Base-by-base conservation (phyloP, 2,329 filamentous ascomycete species). In the Sporothrix curviconia region DNA sequence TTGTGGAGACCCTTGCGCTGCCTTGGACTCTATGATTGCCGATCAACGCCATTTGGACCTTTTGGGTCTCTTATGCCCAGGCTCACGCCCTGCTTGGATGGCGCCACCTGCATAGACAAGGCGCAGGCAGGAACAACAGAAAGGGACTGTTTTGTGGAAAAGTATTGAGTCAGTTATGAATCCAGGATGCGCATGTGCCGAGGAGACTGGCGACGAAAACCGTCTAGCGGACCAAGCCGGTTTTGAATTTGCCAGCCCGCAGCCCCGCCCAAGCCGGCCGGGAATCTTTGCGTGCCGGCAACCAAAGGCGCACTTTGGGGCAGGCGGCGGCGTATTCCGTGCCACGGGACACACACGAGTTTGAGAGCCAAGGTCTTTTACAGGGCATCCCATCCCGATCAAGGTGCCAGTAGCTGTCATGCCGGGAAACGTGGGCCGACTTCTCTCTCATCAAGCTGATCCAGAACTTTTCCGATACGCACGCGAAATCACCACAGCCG, bases 21-120 rank as follows among this genome's bases (percentile, higher is more conserved):
- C 79, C n/a, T n/a, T n/a, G n/a, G n/a, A n/a, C n/a, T 99, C 4
- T 99, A 96, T 71, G 82, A 96, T 64, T n/a, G 88, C 94, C 1
- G 89, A n/a, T 99, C 62, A 99, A 99, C 70, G 85, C 84, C 55
- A 99, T 99, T n/a, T n/a, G 94, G 94, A 99, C 66, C 78, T 99
- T n/a, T n/a, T n/a, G n/a, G n/a, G 59, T 96, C 92, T 0, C 76
- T 97, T 14, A 89, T 99, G 84, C 94, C 94, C 1, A 86, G 81
- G 63, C 77, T 99, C 54, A 95, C 87, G n/a, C n/a, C 60, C 76
- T 87, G 36, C 81, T 96, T 7, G 94, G n/a, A n/a, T n/a, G 99
- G 72, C 83, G 88, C 52, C 85, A 90, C 64, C 85, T 99, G 55
- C 73, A n/a, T n/a, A n/a, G n/a, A n/a, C n/a, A n/a, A n/a, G n/a